Conservation (phyloP, 2,329 filamentous ascomycete genomes). For the Colletotrichum cereale region DNA sequence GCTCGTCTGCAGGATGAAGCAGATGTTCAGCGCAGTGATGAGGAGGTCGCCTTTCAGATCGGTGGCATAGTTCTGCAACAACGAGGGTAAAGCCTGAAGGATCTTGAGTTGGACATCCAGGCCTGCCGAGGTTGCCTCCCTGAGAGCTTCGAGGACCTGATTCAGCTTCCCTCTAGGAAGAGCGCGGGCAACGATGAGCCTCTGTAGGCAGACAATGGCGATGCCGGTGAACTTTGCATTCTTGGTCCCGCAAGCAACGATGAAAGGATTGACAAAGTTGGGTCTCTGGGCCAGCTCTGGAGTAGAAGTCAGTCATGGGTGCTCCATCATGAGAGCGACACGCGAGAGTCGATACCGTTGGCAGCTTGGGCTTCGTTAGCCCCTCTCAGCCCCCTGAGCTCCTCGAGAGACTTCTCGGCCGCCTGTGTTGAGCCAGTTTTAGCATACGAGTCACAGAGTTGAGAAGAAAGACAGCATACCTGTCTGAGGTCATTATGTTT, state of each 20-base stretch:
- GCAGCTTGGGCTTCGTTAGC: slow-evolving; percentile 82
- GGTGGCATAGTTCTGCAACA: slow-evolving; percentile 89
- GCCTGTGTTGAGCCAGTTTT: slow-evolving; percentile 65
- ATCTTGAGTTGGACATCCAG: slow-evolving; percentile 97
- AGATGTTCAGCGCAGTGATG: slow-evolving; percentile 87
- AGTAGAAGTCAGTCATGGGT: slow-evolving; percentile 30
- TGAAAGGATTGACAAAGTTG: slow-evolving; percentile 91
- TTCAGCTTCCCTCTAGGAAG: slow-evolving; percentile 83
- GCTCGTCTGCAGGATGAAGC: slow-evolving; percentile 88
- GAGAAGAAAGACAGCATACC: slow-evolving; percentile 59
- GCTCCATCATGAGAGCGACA: slow-evolving; percentile 42
- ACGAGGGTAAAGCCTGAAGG: slow-evolving; percentile 87
- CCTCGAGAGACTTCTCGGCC: slow-evolving; percentile 92
- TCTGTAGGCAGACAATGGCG: slow-evolving; percentile 88
- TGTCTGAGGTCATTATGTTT: slow-evolving; percentile 92
- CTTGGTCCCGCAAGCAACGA: slow-evolving; percentile 90
- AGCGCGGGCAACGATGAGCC: slow-evolving; percentile 85
- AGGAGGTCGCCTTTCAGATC: slow-evolving; percentile 86
- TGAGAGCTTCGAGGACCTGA: slow-evolving; percentile 89
- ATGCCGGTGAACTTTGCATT: slow-evolving; percentile 92
- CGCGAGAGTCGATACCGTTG: slow-evolving; percentile 64
- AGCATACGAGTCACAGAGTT: neutral
- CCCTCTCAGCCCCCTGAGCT: slow-evolving; percentile 81
- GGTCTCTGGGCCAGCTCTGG: slow-evolving; percentile 85
- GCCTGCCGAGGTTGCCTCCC: slow-evolving; percentile 83